phyloP scores from a whole-genome alignment of 2,329 filamentous ascomycete species.

The Botrytis fragariae region DNA sequence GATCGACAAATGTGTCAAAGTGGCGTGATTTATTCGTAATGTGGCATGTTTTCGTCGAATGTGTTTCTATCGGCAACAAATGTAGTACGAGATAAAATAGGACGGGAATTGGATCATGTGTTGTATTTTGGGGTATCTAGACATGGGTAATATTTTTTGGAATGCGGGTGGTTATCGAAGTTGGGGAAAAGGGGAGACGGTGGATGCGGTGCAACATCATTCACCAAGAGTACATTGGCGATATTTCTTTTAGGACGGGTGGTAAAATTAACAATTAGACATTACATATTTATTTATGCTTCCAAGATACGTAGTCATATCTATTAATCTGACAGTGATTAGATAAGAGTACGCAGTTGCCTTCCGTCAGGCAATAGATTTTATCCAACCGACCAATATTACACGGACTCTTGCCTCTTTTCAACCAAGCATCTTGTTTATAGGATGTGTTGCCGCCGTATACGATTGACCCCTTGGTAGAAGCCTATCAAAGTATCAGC shows the following conservation, averaged over 20 bases:
- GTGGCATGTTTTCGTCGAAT: constrained; percentile 11
- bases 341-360: background rate
- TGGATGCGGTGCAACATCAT: background rate
- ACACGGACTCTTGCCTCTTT: background rate
- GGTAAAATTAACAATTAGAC: background rate
- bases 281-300: background rate
- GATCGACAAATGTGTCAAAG: constrained; percentile 8
- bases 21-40: constrained; percentile 17
- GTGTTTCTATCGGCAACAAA: background rate
- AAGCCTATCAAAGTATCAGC: background rate
- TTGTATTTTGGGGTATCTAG: background rate
- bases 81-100: background rate
- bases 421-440: background rate
- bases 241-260: background rate
- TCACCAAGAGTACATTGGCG: background rate
- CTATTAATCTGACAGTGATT: background rate
- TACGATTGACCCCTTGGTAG: background rate
- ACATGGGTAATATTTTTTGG: background rate
- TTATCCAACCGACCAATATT: background rate
- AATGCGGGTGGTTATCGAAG: background rate
- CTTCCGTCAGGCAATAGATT: background rate
- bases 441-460: too few relatives aligned
- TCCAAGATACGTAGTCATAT: background rate
- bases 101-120: background rate
- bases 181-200: background rate